Conservation (phyloP, 768 basidiomycete genomes). For the Lactarius quietus region DNA sequence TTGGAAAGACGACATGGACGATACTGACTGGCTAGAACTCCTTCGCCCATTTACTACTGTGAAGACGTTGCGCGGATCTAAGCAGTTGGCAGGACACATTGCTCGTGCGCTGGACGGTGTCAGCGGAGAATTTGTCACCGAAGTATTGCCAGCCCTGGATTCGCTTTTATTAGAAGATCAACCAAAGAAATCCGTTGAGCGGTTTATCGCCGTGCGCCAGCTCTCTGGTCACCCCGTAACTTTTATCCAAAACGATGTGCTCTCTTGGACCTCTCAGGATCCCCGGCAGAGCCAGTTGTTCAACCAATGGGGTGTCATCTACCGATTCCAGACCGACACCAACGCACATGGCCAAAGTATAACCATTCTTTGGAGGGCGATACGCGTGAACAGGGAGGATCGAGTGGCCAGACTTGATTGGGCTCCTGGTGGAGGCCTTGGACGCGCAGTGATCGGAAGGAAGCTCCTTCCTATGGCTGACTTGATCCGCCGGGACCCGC, state of each 20-base stretch:
- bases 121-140: not conserved
- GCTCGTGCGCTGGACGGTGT: not conserved
- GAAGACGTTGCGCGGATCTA: not conserved
- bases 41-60: not conserved
- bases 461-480: constrained; percentile 79
- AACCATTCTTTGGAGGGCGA: constrained; percentile 73
- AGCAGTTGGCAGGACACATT: not conserved
- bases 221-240: not conserved
- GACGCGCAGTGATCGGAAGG: constrained; percentile 84
- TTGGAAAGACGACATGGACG: not conserved
- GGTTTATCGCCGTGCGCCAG: not conserved
- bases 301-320: constrained; percentile 60
- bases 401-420: constrained; percentile 86
- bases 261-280: too few relatives aligned
- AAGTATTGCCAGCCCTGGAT: not conserved
- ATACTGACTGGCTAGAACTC: not conserved
- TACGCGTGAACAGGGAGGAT: constrained; percentile 82
- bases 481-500: constrained; percentile 66
- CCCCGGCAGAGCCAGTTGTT: too few relatives aligned
- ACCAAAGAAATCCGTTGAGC: not conserved
- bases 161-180: not conserved
- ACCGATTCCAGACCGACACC: constrained; percentile 76
- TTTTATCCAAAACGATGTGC: not conserved
- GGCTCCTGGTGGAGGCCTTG: constrained; percentile 77
- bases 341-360: constrained; percentile 60